Evolutionary conservation across 2,329 filamentous ascomycete genomes (phyloP).

Genomic region (Aspergillus persii): DNA sequence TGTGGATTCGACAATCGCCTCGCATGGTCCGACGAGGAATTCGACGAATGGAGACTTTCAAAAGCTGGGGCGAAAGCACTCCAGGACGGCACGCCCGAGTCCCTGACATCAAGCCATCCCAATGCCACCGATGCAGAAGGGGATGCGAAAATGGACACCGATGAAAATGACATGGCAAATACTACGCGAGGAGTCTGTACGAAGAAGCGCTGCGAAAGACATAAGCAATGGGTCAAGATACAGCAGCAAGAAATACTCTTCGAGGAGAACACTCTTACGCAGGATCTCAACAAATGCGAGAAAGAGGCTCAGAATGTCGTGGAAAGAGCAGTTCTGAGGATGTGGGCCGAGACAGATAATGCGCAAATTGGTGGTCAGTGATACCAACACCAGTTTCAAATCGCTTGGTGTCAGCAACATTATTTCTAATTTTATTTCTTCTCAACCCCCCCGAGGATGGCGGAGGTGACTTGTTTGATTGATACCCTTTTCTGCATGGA

Average conservation of each 20-base stretch:
- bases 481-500: slow-evolving; percentile 26
- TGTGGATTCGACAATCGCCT: slow-evolving; percentile 49
- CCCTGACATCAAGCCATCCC: slow-evolving; percentile 28
- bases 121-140: slow-evolving; percentile 29
- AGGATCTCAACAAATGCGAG: slow-evolving; percentile 40
- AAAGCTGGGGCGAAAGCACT: slow-evolving; percentile 39
- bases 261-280: slow-evolving; percentile 40
- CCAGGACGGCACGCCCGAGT: slow-evolving; percentile 36
- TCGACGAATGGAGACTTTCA: slow-evolving; percentile 46
- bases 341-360: slow-evolving; percentile 37
- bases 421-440: background rate
- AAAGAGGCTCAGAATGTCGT: slow-evolving; percentile 41
- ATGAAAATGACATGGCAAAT: slow-evolving; percentile 30
- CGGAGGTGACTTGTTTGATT: slow-evolving; percentile 13
- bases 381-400: background rate
- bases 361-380: slow-evolving; percentile 17
- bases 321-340: slow-evolving; percentile 45
- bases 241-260: slow-evolving; percentile 46
- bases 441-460: background rate
- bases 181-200: slow-evolving; percentile 45
- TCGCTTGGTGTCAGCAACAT: background rate
- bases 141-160: slow-evolving; percentile 34
- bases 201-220: slow-evolving; percentile 49
- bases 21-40: slow-evolving; percentile 49
- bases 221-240: slow-evolving; percentile 49